Evolutionary conservation across 208 protist genomes (phyloP).

Genomic region (Wallacemonas collosoma): DNA sequence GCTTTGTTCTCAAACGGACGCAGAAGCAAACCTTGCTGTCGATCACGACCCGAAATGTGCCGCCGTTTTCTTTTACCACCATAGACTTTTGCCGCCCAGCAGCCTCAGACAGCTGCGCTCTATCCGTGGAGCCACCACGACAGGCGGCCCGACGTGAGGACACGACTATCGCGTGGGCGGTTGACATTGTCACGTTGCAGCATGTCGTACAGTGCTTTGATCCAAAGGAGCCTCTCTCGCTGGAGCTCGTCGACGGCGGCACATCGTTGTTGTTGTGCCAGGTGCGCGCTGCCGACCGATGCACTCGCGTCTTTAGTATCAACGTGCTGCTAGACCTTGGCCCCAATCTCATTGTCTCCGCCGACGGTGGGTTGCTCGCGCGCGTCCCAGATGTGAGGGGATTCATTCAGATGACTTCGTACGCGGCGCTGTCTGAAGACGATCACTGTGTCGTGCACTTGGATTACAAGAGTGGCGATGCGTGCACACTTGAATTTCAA

Average conservation of each 20-base stretch:
- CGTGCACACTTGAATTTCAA: slow-evolving; percentile 5
- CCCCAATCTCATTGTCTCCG: slow-evolving; percentile 53
- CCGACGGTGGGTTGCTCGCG: slow-evolving; percentile 43
- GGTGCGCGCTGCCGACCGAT: slow-evolving; percentile 28
- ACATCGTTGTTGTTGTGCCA: slow-evolving; percentile 50
- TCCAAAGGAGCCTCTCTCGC: slow-evolving; percentile 27
- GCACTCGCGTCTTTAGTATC: slow-evolving; percentile 44
- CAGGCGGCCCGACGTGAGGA: slow-evolving; percentile 5
- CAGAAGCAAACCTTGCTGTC: slow-evolving; percentile 20
- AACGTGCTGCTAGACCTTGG: slow-evolving; percentile 65
- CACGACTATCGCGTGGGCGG: slow-evolving; percentile 38
- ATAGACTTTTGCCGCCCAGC: slow-evolving; percentile 30
- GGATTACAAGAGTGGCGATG: slow-evolving; percentile 2
- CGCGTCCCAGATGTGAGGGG: slow-evolving; percentile 43
- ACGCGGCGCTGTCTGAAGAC: slow-evolving; percentile 42
- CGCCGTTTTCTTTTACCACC: slow-evolving; percentile 62
- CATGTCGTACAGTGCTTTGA: slow-evolving; percentile 57
- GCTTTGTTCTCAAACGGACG: slow-evolving; percentile 29
- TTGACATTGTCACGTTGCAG: slow-evolving; percentile 48
- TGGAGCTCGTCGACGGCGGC: slow-evolving; percentile 43
- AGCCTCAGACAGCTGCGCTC: neutral
- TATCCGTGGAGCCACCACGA: slow-evolving; percentile 14
- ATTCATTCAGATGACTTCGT: slow-evolving; percentile 53
- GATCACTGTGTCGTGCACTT: slow-evolving; percentile 30
- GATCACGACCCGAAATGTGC: slow-evolving; percentile 45